Conservation (phyloP, 345 rosid species). For the Odontarrhena argentea region DNA sequence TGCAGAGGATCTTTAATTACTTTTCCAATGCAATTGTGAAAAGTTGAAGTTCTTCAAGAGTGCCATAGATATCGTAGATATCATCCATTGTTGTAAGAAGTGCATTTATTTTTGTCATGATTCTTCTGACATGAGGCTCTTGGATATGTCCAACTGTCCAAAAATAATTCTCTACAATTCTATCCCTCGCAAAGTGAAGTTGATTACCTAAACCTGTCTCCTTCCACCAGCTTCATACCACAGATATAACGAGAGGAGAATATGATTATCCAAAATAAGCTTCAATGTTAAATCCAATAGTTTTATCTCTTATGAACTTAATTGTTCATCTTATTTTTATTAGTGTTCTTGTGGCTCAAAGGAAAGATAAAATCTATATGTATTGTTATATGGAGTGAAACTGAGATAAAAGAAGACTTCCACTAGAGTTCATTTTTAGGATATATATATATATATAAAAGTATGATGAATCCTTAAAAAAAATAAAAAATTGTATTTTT, state of each 20-base stretch:
- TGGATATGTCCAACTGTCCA: conserved; percentile 39
- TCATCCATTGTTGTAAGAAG: conserved; percentile 45
- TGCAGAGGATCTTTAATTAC: conserved; percentile 23
- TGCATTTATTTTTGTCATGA: conserved; percentile 35
- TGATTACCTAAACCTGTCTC: conserved; percentile 33
- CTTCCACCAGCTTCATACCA: conserved; percentile 48
- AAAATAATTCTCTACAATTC: conserved; percentile 47
- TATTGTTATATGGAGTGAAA: too few species aligned
- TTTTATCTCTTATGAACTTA: too few species aligned
- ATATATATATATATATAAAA: too few species aligned
- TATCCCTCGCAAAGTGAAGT: conserved; percentile 46
- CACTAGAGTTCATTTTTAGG: too few species aligned
- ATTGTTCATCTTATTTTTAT: too few species aligned
- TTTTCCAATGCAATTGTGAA: conserved; percentile 43
- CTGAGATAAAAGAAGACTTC: too few species aligned
- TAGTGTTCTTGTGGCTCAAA: too few species aligned
- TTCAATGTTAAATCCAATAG: too few species aligned
- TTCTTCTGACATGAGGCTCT: conserved; percentile 45
- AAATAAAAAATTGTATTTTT: too few species aligned
- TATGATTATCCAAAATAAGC: background rate
- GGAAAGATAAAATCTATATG: too few species aligned
- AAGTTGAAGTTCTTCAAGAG: conserved; percentile 48
- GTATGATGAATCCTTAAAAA: too few species aligned
- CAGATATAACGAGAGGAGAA: background rate
- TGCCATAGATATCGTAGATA: conserved; percentile 48